These are phyloP conservation scores for Chaetoceros muelleri DNA, from an alignment of 108 stramenopile genomes.

Conservation along the genomic window DNA sequence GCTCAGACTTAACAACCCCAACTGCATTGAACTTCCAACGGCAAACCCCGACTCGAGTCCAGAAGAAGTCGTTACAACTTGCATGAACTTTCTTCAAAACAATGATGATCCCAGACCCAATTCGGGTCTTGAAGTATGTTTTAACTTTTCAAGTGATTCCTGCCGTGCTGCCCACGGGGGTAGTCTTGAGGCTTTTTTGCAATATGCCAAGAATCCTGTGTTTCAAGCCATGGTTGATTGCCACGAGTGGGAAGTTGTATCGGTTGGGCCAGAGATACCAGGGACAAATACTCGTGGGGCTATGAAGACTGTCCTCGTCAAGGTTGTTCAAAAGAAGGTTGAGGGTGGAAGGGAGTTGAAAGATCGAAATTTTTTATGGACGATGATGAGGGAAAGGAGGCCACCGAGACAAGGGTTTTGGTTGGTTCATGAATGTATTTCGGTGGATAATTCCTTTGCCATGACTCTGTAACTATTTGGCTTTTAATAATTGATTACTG, in stretches of 20 bases:
- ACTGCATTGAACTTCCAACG: neutral
- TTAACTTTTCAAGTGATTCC: slow-evolving; percentile 54
- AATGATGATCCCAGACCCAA: slow-evolving; percentile 30
- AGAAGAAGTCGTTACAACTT: slow-evolving; percentile 34
- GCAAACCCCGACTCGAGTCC: slow-evolving; percentile 8
- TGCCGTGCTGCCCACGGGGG: slow-evolving; percentile 64
- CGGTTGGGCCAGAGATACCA: slow-evolving; percentile 44
- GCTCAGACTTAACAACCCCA: no score
- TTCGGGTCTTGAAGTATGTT: slow-evolving; percentile 53
- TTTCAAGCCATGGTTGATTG: slow-evolving; percentile 58
- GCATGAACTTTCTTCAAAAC: slow-evolving; percentile 38
- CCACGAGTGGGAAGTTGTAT: slow-evolving; percentile 25
- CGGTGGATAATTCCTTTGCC: slow-evolving; percentile 35
- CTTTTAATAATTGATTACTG: no score
- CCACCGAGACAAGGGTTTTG: slow-evolving; percentile 69
- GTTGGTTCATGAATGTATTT: slow-evolving; percentile 71
- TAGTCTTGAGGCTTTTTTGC: slow-evolving; percentile 44
- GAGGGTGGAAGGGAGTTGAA: neutral
- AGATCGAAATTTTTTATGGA: slow-evolving; percentile 42
- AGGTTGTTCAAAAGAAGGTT: slow-evolving; percentile 13
- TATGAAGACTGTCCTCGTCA: slow-evolving; percentile 59
- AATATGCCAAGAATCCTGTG: slow-evolving; percentile 61
- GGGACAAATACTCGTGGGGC: slow-evolving; percentile 50
- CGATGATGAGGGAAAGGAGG: slow-evolving; percentile 59
- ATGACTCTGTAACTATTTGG: slow-evolving; percentile 25